Evolutionary conservation across 768 basidiomycete species (phyloP), one percentile per base, ranked within the genome.

Genomic region (Tylopilus cervinicoccineus): DNA sequence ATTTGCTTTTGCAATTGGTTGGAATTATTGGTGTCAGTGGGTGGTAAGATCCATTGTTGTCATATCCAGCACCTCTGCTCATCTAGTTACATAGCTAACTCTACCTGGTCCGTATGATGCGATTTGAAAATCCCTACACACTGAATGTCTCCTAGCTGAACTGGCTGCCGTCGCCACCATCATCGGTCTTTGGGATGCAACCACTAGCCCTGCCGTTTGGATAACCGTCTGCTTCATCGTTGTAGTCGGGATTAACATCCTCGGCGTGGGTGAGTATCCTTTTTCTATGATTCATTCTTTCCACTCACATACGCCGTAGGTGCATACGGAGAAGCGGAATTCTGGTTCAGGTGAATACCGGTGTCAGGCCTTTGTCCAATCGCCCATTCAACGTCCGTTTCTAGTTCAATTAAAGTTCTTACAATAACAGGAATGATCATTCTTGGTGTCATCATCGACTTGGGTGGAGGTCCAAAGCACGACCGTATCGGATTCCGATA

Each of bases 401-500:
- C 26, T 23, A 48, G 47, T 16, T 48, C 47, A 6, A 43, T 48
- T 6, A 48, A 48, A 24, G 34, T 48, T 6, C 5, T 48, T 4
- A 43, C 47, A 3, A 43, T 48, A 28, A 19, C n/a, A 3, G 47
- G 47, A 14, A 27, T 48, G 33, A 41, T 48, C 1, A 29, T 48
- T n/a, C 40, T 48, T 13, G 47, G 47, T 10, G 42, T 48, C n/a
- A 19, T 48, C 9, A 28, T 48, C 16, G 47, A 48, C 28, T 24
- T 48, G 14, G 47, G 48, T 38, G 48, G 48, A 24, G 42, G 48
- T 24, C 48, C 48, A 26, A 49, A 16, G 0, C 48, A 43, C 14
- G 48, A 49, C 32, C 42, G 29, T 11, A 38, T 49, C 33, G 48
- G 48, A 14, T 49, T 75, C 52, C 70, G 70, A 2, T 76, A 71